These are phyloP conservation scores for Amaranthus palmeri DNA, from an alignment of 148 eudicot genomes.

Conservation along the genomic window DNA sequence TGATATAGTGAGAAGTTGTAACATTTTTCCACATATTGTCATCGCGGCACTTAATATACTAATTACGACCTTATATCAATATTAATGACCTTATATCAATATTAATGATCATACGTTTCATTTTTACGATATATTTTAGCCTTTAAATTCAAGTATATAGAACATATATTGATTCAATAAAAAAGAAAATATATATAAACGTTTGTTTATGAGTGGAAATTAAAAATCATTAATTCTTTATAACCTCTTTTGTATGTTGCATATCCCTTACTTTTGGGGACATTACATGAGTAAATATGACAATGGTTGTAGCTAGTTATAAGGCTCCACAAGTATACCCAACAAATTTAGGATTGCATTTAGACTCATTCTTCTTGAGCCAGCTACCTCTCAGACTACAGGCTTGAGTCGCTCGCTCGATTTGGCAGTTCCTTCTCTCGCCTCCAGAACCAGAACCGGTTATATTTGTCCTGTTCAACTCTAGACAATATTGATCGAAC, in stretches of 20 bases:
- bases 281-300: neutral
- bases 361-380: slow-evolving; percentile 23
- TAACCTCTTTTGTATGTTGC: neutral
- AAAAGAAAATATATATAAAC: neutral
- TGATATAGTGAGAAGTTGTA: too few species aligned
- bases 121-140: neutral
- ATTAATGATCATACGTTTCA: too few species aligned
- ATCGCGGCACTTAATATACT: too few species aligned
- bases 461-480: slow-evolving; percentile 26
- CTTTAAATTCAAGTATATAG: neutral
- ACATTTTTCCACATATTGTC: too few species aligned
- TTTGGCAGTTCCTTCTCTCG: slow-evolving; percentile 16
- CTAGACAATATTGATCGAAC: slow-evolving; percentile 38
- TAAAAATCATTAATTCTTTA: neutral
- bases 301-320: slow-evolving; percentile 6
- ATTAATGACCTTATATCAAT: too few species aligned
- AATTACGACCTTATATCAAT: too few species aligned
- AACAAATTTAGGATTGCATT: slow-evolving; percentile 15
- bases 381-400: slow-evolving; percentile 28
- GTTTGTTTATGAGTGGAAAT: neutral
- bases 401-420: slow-evolving; percentile 20
- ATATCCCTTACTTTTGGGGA: neutral
- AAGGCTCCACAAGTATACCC: slow-evolving; percentile 28
- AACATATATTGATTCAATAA: too few species aligned
- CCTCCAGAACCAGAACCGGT: neutral